A percentile compares a stretch with the other conserved stretches of the same genome.
Evolutionary conservation across 768 basidiomycete species (phyloP).

Genomic region (Boletus rex-veris): DNA sequence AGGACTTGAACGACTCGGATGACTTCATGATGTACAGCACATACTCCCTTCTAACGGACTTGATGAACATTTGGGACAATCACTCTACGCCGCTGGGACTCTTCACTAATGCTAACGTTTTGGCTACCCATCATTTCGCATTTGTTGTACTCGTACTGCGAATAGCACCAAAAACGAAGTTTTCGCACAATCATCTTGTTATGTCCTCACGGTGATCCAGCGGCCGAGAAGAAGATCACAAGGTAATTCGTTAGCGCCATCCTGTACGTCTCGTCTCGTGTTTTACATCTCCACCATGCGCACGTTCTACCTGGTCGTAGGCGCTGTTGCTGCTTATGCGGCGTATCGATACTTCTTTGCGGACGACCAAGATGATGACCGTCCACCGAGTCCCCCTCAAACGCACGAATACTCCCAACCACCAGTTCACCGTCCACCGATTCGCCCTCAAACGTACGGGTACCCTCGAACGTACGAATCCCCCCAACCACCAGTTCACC

Average conservation of each 20-base stretch:
- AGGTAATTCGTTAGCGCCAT: no score
- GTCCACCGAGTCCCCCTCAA: neutral
- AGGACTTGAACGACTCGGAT: neutral
- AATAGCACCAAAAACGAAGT: conserved; percentile 1
- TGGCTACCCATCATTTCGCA: conserved; percentile 2
- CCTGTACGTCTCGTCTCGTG: neutral
- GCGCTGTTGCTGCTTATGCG: conserved; percentile 7
- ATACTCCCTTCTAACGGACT: conserved; percentile 5
- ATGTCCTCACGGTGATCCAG: no score
- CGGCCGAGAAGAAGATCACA: no score
- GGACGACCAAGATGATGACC: conserved; percentile 3
- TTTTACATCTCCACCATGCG: conserved; percentile 2
- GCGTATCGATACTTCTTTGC: conserved; percentile 9
- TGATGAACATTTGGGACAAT: conserved; percentile 2
- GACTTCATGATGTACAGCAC: conserved; percentile 16
- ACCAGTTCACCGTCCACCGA: neutral
- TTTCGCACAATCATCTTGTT: neutral
- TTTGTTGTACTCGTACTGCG: conserved; percentile 5
- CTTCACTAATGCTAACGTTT: neutral
- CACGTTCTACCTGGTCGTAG: conserved; percentile 7
- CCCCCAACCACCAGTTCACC: neutral
- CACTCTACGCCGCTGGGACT: neutral
- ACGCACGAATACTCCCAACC: neutral
- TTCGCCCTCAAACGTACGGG: neutral
- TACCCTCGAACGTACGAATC: neutral